Conservation (phyloP, 2,329 filamentous ascomycete genomes). For the Fonsecaea pugnacius region DNA sequence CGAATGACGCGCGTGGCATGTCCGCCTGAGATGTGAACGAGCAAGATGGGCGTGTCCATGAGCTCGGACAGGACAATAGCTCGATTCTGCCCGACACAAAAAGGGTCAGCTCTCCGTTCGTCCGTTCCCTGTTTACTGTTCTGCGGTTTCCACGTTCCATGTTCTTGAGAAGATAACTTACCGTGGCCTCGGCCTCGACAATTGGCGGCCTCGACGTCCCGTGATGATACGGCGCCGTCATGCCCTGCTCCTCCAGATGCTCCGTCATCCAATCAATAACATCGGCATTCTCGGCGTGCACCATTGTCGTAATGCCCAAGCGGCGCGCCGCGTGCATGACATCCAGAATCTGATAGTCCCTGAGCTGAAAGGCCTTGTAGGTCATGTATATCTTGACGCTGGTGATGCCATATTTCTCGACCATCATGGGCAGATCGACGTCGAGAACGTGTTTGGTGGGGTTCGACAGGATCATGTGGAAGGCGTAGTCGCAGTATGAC, state of each 20-base stretch:
- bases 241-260: slow-evolving; percentile 21
- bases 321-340: slow-evolving; percentile 47
- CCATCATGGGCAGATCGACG: slow-evolving; percentile 46
- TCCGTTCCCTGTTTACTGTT: background rate
- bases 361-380: slow-evolving; percentile 48
- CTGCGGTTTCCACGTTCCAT: background rate
- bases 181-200: slow-evolving; percentile 50
- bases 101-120: background rate
- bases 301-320: slow-evolving; percentile 52
- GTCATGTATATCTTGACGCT: slow-evolving; percentile 56
- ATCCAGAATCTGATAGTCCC: slow-evolving; percentile 48
- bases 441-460: slow-evolving; percentile 41
- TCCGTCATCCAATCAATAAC: slow-evolving; percentile 44
- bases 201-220: slow-evolving; percentile 46
- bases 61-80: slow-evolving; percentile 56
- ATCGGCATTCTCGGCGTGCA: slow-evolving; percentile 53
- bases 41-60: slow-evolving; percentile 56
- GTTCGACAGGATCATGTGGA: slow-evolving; percentile 50
- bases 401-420: slow-evolving; percentile 47
- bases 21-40: slow-evolving; percentile 50
- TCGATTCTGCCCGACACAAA: slow-evolving; percentile 44
- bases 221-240: slow-evolving; percentile 45
- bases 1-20: slow-evolving; percentile 54
- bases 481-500: slow-evolving; percentile 61
- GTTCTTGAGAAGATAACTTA: background rate